These are phyloP conservation scores for Croton laevigatus DNA, from an alignment of 441 rosid species.

Conservation along the genomic window DNA sequence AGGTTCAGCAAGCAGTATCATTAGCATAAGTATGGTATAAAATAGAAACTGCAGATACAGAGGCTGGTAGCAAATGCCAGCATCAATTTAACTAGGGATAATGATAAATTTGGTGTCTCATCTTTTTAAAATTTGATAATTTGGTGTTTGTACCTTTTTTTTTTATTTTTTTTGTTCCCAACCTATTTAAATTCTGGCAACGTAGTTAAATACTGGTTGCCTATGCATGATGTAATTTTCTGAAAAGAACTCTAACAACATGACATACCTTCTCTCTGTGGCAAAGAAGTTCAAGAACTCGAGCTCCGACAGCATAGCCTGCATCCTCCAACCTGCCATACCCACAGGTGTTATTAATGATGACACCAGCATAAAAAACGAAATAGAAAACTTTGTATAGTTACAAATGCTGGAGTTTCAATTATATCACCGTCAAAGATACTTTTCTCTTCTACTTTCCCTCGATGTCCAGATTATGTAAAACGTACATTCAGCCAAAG, in stretches of 20 bases:
- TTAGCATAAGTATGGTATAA: constrained; percentile 1
- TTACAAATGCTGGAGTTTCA: not conserved
- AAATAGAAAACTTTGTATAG: not conserved
- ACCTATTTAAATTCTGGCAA: not conserved
- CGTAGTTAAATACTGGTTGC: not conserved
- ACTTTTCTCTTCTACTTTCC: not conserved
- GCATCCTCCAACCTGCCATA: constrained; percentile 86
- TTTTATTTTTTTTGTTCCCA: too few species aligned
- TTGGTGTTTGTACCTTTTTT: too few species aligned
- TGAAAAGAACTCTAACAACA: constrained; percentile 4
- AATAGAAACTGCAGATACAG: too few species aligned
- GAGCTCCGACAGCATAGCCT: constrained; percentile 88
- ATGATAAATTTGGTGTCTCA: too few species aligned
- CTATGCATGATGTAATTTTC: not conserved
- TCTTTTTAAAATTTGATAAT: too few species aligned
- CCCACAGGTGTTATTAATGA: constrained; percentile 16
- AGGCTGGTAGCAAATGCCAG: too few species aligned
- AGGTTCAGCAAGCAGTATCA: not conserved
- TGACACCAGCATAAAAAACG: not conserved
- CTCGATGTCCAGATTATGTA: not conserved
- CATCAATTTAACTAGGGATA: too few species aligned
- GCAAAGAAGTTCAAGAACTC: constrained; percentile 91
- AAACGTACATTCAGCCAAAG: not conserved
- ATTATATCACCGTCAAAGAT: not conserved
- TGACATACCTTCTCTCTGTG: constrained; percentile 72